These are phyloP conservation scores for Raphanus raphanistrum DNA, from an alignment of 345 rosid genomes.

Conservation along the genomic window DNA sequence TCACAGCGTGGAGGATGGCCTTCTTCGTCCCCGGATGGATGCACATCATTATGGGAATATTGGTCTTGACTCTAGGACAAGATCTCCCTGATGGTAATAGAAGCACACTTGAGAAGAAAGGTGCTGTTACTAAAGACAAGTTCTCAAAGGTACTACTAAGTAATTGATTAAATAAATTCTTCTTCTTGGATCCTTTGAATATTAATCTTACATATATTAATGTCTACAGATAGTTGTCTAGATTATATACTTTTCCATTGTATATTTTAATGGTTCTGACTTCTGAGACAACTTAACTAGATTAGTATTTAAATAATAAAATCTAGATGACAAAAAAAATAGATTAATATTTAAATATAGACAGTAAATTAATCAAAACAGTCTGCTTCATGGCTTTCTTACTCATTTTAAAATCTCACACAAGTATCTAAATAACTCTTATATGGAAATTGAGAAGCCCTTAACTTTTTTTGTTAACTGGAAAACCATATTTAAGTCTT, in stretches of 20 bases:
- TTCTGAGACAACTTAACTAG: slow-evolving; percentile 4
- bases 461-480: no score
- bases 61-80: slow-evolving; percentile 81
- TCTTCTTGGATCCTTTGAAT: slow-evolving; percentile 20
- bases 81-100: slow-evolving; percentile 92
- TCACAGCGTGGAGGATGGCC: slow-evolving; percentile 90
- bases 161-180: background rate
- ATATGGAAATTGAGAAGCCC: no score
- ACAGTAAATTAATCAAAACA: background rate
- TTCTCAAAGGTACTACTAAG: slow-evolving; percentile 59
- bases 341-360: background rate
- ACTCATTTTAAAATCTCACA: no score
- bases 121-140: slow-evolving; percentile 68
- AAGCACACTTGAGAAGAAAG: slow-evolving; percentile 65
- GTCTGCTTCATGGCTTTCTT: background rate
- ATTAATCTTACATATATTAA: background rate
- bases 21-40: slow-evolving; percentile 78
- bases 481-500: no score
- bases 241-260: background rate
- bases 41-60: slow-evolving; percentile 66
- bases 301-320: background rate
- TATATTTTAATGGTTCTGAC: slow-evolving; percentile 1
- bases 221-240: slow-evolving; percentile 1
- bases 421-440: no score
- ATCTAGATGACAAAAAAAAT: no score